These are phyloP conservation scores for Metarhizium sp. DNA, from an alignment of 2,329 filamentous ascomycete genomes.

Conservation along the genomic window DNA sequence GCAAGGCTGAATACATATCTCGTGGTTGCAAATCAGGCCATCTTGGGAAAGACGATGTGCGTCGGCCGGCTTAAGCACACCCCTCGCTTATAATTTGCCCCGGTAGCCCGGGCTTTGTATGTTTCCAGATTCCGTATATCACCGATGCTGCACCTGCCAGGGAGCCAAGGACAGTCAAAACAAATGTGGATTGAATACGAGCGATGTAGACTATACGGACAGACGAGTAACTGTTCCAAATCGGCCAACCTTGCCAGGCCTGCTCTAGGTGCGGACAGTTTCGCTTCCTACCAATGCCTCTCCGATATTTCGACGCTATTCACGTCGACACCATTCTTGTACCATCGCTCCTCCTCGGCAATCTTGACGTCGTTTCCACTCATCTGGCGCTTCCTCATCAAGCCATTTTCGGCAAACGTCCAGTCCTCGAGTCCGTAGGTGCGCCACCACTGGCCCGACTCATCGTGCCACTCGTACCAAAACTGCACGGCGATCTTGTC, in stretches of 20 bases:
- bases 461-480: slow-evolving; percentile 77
- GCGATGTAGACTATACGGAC: no score
- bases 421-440: slow-evolving; percentile 78
- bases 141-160: no score
- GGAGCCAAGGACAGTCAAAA: no score
- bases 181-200: no score
- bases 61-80: no score
- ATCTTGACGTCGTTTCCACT: slow-evolving; percentile 65
- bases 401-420: slow-evolving; percentile 61
- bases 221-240: background rate
- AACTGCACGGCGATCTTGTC: slow-evolving; percentile 81
- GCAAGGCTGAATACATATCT: no score
- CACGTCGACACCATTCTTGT: slow-evolving; percentile 58
- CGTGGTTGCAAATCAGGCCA: no score
- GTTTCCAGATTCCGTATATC: no score
- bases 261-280: accelerated
- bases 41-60: no score
- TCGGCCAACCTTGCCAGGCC: background rate
- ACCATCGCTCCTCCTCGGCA: slow-evolving; percentile 55
- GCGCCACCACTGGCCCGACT: slow-evolving; percentile 68
- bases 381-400: slow-evolving; percentile 69
- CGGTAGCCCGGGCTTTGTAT: no score
- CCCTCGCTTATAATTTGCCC: no score
- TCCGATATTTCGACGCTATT: slow-evolving; percentile 57
- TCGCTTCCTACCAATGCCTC: slow-evolving; percentile 48